Evolutionary conservation across 371 early-diverging fungal genomes (phyloP), one percentile per base, ranked within the genome.

Genomic region (Apophysomyces ossiformis): DNA sequence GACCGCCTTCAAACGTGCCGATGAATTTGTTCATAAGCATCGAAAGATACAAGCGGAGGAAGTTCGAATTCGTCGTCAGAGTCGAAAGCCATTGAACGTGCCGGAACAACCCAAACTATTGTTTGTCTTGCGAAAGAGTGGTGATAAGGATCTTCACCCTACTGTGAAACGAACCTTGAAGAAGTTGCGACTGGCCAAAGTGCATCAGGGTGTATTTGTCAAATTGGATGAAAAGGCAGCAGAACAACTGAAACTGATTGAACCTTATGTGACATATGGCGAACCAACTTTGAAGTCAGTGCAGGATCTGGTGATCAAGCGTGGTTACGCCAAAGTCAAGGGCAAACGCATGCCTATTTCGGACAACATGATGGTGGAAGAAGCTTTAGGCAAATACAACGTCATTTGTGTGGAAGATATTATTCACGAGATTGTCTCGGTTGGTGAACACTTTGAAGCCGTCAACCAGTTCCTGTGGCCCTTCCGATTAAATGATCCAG

Each of bases 331-430:
- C 70, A 93, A 94, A 90, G 88, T 96, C 78, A 87, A 96, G 83
- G 91, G 90, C 77, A 92, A 95, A 82, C 92, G 96, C 71, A 90
- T 96, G 70, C 96, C 99, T 67, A 90, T 99, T 75, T 86, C 93
- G 60, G 96, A 97, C 85, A 99, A 99, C 87, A 85, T 92, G 64
- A 87, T 97, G 82, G 92, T 99, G 69, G 99, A 99, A 88, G 87
- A 91, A 72, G 75, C 78, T 64, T 92, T 99, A 57, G 99, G 99
- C 77, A 89, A 95, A 76, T 89, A 79, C 71, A 97, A 95, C 77
- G 91, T 99, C 21, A 93, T 97, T 83, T 99, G 99, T 83, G 81
- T 99, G 57, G 99, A 99, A 86, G 99, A 99, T 79, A 83, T 99
- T 66, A 90, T 99, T 72, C 96, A 99, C 90, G 97, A 97, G 87